Base-by-base conservation (phyloP, 768 basidiomycete genomes). In the Stropharia rugosoannulata region DNA sequence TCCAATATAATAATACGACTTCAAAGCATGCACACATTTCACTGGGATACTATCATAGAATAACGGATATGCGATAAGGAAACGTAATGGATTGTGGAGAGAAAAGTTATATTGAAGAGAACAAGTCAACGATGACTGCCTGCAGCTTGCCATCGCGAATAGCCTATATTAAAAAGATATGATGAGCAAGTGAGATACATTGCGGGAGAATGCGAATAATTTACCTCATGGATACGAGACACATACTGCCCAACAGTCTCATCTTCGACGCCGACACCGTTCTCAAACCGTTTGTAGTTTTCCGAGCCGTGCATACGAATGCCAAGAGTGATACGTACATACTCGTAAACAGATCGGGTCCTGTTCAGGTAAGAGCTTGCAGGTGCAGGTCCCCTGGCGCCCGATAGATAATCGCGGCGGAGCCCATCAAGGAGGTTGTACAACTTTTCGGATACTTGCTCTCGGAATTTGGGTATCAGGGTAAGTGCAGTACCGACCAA, bases 251-350 rank as follows among this genome's bases (percentile, higher is more conserved):
- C 93, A 44, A 87, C 68, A 9, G 87, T 88, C 37, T 74, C 77
- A 44, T 90, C 86, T 48, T 86, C 85, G 10, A 83, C 78, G 10
- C 84, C 86, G 27, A 86, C 77, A 7, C 90, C 88, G 51, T 80
- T 80, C 58, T 73, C 80, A 60, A 84, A 87, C 7, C 73, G 70
- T 40, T 75, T 72, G 57, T 84, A 75, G 64, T 94, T 94, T 62
- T 90, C 89, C 7, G 79, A 75, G 13, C 91, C 91, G 59, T 92
- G 84, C 89, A 92, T 93, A 60, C 75, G 75, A 57, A 93, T 82
- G n/a, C 89, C 89, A 27, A 94, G 73, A 7, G 77, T 80, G 18
- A 81, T 56, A 35, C 93, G 78, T 5, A 95, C 81, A 59, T 85
- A 95, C 66, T 89, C 85, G 69, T 95, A 95, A 19, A 94, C 68